Evolutionary conservation across 768 basidiomycete genomes (phyloP).

Genomic region (Xerocomellus amylosporus): DNA sequence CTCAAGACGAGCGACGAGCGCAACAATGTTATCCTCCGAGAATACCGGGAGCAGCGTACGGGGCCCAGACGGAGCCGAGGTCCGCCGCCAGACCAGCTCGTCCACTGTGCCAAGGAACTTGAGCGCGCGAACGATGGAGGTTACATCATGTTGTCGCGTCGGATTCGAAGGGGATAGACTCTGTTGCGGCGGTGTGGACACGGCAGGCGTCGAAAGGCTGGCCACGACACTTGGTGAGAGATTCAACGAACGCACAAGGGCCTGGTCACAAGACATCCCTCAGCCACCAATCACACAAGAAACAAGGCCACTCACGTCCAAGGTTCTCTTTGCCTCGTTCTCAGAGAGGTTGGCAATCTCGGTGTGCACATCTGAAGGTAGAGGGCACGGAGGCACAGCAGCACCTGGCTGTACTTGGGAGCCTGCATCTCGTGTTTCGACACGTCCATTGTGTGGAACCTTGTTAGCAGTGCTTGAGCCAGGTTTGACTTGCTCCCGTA

Average conservation of each 20-base stretch:
- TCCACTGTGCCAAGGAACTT: constrained; percentile 27
- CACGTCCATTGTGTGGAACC: not conserved
- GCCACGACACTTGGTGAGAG: constrained; percentile 6
- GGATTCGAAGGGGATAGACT: not conserved
- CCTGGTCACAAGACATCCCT: constrained; percentile 5
- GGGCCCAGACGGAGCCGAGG: constrained; percentile 6
- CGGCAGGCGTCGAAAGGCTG: not conserved
- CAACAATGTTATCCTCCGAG: constrained; percentile 26
- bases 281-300: not conserved
- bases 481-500: not conserved
- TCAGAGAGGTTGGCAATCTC: constrained; percentile 24
- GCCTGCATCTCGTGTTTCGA: not conserved
- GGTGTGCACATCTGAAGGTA: constrained; percentile 1
- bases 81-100: constrained; percentile 30
- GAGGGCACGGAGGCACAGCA: not conserved
- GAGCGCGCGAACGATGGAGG: constrained; percentile 23
- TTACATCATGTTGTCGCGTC: constrained; percentile 12
- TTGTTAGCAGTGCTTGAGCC: not conserved
- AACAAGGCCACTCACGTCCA: constrained; percentile 17
- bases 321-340: constrained; percentile 18
- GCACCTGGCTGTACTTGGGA: not conserved
- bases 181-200: not conserved
- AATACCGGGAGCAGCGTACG: constrained; percentile 13
- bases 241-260: constrained; percentile 11
- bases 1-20: constrained; percentile 25